phyloP scores from a whole-genome alignment of 2,329 filamentous ascomycete genomes.

The Colletotrichum plurivorum region DNA sequence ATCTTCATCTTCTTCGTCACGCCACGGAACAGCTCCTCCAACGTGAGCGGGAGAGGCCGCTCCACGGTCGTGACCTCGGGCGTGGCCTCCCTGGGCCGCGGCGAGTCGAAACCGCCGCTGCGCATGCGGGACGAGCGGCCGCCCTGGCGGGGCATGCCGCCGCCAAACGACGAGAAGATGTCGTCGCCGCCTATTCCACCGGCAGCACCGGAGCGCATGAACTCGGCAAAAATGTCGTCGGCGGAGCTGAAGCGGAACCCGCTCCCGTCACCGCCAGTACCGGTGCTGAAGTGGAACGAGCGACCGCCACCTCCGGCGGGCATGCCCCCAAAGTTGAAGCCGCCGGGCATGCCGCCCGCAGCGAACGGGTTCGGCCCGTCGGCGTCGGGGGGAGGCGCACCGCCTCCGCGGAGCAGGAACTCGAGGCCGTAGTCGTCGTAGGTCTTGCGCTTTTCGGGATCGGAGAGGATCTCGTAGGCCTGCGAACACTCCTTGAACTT shows the following conservation, averaged over 20 bases:
- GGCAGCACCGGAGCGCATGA: slow-evolving; percentile 73
- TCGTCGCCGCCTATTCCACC: slow-evolving; percentile 64
- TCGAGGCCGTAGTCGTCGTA: slow-evolving; percentile 97
- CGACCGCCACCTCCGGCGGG: slow-evolving; percentile 59
- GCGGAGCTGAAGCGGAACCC: slow-evolving; percentile 90
- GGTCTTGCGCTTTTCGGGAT: slow-evolving; percentile 94
- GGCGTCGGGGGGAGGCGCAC: slow-evolving; percentile 73
- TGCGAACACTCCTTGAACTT: slow-evolving; percentile 99
- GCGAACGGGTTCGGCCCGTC: slow-evolving; percentile 74
- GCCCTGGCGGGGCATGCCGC: slow-evolving; percentile 50
- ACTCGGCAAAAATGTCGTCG: slow-evolving; percentile 87
- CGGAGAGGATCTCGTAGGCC: slow-evolving; percentile 97
- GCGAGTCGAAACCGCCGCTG: slow-evolving; percentile 49
- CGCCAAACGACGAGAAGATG: slow-evolving; percentile 67
- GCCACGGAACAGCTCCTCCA: slow-evolving; percentile 92
- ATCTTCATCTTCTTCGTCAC: slow-evolving; percentile 98
- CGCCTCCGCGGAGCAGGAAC: slow-evolving; percentile 87
- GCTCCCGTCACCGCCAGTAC: slow-evolving; percentile 65
- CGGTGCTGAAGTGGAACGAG: slow-evolving; percentile 76
- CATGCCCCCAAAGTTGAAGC: slow-evolving; percentile 65
- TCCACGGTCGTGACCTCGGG: slow-evolving; percentile 94
- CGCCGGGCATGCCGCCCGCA: slow-evolving; percentile 66
- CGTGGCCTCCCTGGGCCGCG: slow-evolving; percentile 65
- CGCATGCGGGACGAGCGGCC: slow-evolving; percentile 60
- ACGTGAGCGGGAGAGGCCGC: slow-evolving; percentile 81